Percentiles rank a stretch among this genome's conserved stretches.
Conservation (phyloP, 495 filamentous ascomycete species). For the Pyrenopolyporus hunteri region DNA sequence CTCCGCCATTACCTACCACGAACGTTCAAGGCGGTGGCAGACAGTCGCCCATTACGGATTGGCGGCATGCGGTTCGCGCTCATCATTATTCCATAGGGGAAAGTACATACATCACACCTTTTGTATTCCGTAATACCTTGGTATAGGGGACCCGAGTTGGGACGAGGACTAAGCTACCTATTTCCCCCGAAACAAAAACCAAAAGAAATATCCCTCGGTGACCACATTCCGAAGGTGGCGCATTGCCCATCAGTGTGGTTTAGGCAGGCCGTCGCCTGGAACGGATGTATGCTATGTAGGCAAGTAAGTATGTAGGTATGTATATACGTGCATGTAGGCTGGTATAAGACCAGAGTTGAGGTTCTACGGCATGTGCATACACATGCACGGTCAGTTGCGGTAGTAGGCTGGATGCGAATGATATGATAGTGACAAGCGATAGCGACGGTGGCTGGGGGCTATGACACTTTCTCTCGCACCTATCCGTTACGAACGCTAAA, state of each 20-base stretch:
- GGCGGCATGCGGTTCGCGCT: constrained; percentile 2
- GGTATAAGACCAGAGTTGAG: background rate
- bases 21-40: constrained; percentile 5
- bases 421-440: constrained; percentile 20
- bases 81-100: constrained; percentile 20
- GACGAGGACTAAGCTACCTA: too few species aligned
- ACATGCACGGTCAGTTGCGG: constrained; percentile 6
- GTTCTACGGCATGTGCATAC: background rate
- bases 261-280: background rate
- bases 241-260: constrained; percentile 21
- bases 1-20: background rate
- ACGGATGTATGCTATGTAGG: background rate
- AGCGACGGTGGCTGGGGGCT: background rate
- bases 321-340: background rate
- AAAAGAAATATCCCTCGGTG: constrained; percentile 25
- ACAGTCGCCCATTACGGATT: constrained; percentile 21
- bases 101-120: too few species aligned
- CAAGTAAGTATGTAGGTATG: background rate
- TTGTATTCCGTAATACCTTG: too few species aligned
- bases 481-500: background rate
- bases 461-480: background rate
- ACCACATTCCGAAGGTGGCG: constrained; percentile 29
- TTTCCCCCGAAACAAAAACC: constrained; percentile 6
- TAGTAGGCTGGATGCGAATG: background rate
- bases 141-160: too few species aligned